Evolutionary conservation across 345 rosid species (phyloP).

Genomic region (Rhodamnia argentea): DNA sequence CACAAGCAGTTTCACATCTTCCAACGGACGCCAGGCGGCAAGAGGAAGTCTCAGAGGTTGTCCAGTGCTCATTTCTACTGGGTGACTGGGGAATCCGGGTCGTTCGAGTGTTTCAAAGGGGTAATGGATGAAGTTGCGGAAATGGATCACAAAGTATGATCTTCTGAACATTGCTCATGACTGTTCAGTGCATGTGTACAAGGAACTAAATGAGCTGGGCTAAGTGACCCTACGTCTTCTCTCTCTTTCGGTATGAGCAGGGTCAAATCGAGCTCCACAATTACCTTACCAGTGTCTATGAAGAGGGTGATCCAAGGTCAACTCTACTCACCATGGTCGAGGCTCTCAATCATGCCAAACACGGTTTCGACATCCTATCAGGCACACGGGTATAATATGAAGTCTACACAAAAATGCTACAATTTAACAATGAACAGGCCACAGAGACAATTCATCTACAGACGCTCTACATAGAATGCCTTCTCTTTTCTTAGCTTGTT

Average conservation of each 20-base stretch:
- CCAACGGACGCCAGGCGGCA: conserved; percentile 32
- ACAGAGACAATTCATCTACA: background rate
- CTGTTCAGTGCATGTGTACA: background rate
- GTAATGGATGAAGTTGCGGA: conserved; percentile 93
- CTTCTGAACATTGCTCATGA: background rate
- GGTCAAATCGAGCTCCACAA: conserved; percentile 94
- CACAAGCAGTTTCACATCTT: conserved; percentile 60
- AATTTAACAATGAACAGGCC: background rate
- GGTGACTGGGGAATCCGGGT: conserved; percentile 94
- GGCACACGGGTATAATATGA: conserved; percentile 70
- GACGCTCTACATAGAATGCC: background rate
- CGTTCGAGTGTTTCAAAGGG: conserved; percentile 95
- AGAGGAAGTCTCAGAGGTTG: conserved; percentile 43
- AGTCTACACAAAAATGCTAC: background rate
- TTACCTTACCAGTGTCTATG: conserved; percentile 93
- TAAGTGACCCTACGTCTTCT: background rate
- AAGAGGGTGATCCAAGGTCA: conserved; percentile 97
- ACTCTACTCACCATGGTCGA: conserved; percentile 94
- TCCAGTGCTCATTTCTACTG: conserved; percentile 85
- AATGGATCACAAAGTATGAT: conserved; percentile 75
- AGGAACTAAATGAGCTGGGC: background rate
- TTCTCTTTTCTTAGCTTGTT: background rate
- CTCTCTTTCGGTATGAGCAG: conserved; percentile 18
- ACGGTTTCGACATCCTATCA: conserved; percentile 88
- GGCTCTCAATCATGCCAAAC: conserved; percentile 93